Conservation (phyloP, 2,329 filamentous ascomycete genomes). For the Talaromyces funiculosus region DNA sequence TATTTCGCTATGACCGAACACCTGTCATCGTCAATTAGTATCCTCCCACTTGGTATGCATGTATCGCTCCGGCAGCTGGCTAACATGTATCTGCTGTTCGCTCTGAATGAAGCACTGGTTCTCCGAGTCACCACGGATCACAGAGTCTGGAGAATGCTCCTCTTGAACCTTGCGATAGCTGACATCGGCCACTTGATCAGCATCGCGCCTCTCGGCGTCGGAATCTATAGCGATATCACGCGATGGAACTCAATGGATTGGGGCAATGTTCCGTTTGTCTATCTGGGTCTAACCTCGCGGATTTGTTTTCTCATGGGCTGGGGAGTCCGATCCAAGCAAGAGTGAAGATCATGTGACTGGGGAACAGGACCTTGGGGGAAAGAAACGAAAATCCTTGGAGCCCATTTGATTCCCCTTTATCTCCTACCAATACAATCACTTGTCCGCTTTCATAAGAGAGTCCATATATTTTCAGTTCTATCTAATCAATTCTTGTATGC, state of each 20-base stretch:
- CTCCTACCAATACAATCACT: background rate
- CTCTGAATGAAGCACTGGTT: conserved; percentile 70
- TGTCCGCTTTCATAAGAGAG: background rate
- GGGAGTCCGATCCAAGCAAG: conserved; percentile 30
- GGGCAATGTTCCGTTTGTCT: conserved; percentile 67
- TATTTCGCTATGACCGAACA: conserved; percentile 63
- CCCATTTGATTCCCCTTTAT: background rate
- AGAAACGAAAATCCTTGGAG: background rate
- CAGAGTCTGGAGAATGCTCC: conserved; percentile 63
- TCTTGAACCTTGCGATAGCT: conserved; percentile 64
- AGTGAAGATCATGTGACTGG: background rate
- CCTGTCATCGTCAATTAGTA: conserved; percentile 34
- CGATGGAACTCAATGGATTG: conserved; percentile 63
- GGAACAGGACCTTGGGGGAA: background rate
- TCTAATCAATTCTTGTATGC: background rate
- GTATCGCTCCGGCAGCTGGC: conserved; percentile 69
- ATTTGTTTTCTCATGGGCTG: conserved; percentile 55
- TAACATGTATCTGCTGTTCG: conserved; percentile 72
- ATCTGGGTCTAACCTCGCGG: conserved; percentile 57
- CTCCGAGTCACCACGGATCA: conserved; percentile 63
- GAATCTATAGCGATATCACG: conserved; percentile 58
- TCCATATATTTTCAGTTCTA: background rate
- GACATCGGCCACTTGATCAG: conserved; percentile 71
- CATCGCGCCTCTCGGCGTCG: conserved; percentile 53
- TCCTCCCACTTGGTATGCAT: conserved; percentile 55